Conservation (phyloP, 2,329 filamentous ascomycete genomes). For the Fusarium euwallaceae region DNA sequence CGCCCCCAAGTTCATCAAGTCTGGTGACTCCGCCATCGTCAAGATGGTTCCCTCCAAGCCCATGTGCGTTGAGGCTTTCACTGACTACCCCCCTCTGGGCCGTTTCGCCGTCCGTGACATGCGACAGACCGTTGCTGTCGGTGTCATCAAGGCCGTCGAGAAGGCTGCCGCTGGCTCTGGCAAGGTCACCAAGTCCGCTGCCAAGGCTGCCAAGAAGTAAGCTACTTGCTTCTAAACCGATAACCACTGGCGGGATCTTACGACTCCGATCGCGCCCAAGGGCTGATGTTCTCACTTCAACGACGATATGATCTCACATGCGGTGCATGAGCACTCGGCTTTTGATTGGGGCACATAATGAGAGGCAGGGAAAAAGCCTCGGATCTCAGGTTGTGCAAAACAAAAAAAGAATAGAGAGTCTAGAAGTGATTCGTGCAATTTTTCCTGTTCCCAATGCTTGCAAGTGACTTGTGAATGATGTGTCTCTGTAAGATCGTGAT, state of each 20-base stretch:
- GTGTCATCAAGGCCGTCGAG: slow-evolving; percentile 92
- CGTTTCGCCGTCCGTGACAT: slow-evolving; percentile 99
- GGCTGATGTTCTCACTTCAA: slow-evolving; percentile 59
- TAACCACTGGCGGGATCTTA: slow-evolving; percentile 44
- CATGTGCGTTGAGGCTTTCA: slow-evolving; percentile 99
- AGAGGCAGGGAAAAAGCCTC: slow-evolving; percentile 57
- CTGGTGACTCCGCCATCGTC: slow-evolving; percentile 99
- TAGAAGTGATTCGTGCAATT: slow-evolving; percentile 56
- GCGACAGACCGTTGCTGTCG: slow-evolving; percentile 89
- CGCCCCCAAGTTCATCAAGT: slow-evolving; percentile 99
- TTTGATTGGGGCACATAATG: slow-evolving; percentile 59
- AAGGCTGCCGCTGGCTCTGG: slow-evolving; percentile 69
- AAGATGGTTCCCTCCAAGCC: slow-evolving; percentile 99
- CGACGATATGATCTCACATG: slow-evolving; percentile 60
- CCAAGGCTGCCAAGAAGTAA: slow-evolving; percentile 84
- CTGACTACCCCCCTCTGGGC: slow-evolving; percentile 98
- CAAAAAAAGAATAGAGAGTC: slow-evolving; percentile 65
- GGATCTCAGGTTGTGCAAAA: slow-evolving; percentile 61
- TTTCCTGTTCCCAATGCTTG: slow-evolving; percentile 15
- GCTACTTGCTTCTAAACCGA: slow-evolving; percentile 47
- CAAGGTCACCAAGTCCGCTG: slow-evolving; percentile 80
- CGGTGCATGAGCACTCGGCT: slow-evolving; percentile 60
- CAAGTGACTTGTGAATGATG: slow-evolving; percentile 3
- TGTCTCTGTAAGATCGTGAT: neutral
- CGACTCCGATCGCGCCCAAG: slow-evolving; percentile 43